Base-by-base conservation (phyloP, 345 rosid genomes). In the Heritiera fomes region DNA sequence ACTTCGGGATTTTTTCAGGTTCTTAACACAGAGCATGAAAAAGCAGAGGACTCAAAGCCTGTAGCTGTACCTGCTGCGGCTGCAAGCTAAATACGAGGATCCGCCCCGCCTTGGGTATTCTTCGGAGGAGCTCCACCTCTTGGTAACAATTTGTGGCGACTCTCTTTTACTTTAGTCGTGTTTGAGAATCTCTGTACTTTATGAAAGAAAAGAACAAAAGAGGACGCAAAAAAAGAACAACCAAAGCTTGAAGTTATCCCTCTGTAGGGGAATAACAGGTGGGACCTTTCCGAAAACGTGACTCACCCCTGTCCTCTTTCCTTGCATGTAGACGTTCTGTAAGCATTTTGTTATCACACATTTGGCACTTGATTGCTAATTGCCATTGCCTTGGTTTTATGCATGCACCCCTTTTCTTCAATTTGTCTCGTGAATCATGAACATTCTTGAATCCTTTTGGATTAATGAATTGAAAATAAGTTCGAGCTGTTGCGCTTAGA, bases 1-100 rank as follows among this genome's bases (percentile, higher is more conserved):
- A 23, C 28, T 8, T 67, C 12, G 20, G 53, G 8, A 40, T 41
- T 2, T n/a, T 67, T 79, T 80, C 89, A 91, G 97, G 83, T 92
- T 78, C 86, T 9, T 47, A 47, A 8, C 13, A 47, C 9, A 47
- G 12, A 47, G 13, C 50, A 47, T 47, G 50, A 47, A 47, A 47
- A 47, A 47, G 1, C 50, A 9, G 50, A 47, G 12, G 50, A 47
- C 50, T 47, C 50, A 47, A 47, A 47, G 12, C 50, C 50, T 47
- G 50, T 10, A 1, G 2, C 13, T 47, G 13, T 47, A 47, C 1
- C 50, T 8, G 50, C 50, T 8, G 50, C 50, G 10, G 50, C 50
- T 9, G 50, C 13, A 8, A 9, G 2, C 50, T 9, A 47, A 47
- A 47, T 10, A 47, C 28, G 28, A 47, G 13, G 50, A 78, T 53